Percentiles rank a stretch among this genome's conserved stretches.
Conservation (phyloP, 495 filamentous ascomycete genomes). For the Mytilinidion resinicola region DNA sequence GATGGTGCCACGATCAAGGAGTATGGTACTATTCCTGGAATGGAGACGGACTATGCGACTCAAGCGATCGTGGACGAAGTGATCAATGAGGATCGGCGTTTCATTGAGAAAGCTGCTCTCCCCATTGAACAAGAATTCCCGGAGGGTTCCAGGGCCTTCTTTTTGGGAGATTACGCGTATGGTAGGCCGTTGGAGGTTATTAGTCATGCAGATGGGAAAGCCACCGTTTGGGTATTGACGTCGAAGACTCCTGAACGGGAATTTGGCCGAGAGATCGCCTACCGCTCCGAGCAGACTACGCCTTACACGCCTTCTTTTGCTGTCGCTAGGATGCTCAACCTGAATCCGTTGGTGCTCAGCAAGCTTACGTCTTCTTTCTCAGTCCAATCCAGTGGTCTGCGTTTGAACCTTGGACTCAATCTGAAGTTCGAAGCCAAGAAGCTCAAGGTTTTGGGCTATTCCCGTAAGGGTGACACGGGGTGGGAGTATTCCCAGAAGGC, state of each 20-base stretch:
- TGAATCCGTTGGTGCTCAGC: slow-evolving; percentile 83
- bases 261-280: slow-evolving; percentile 69
- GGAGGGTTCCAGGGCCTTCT: slow-evolving; percentile 72
- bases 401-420: slow-evolving; percentile 87
- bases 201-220: slow-evolving; percentile 65
- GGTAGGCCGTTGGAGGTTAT: slow-evolving; percentile 80
- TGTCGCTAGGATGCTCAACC: slow-evolving; percentile 70
- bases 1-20: slow-evolving; percentile 89
- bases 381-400: slow-evolving; percentile 67
- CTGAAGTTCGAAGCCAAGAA: slow-evolving; percentile 95
- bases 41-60: slow-evolving; percentile 86
- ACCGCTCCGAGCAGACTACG: slow-evolving; percentile 55
- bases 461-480: slow-evolving; percentile 70
- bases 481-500: slow-evolving; percentile 95
- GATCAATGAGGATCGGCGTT: slow-evolving; percentile 83
- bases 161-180: slow-evolving; percentile 92
- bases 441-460: slow-evolving; percentile 93
- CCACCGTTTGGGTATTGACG: slow-evolving; percentile 66
- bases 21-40: slow-evolving; percentile 79
- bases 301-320: slow-evolving; percentile 81
- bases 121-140: slow-evolving; percentile 93
- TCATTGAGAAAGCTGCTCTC: slow-evolving; percentile 78
- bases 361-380: slow-evolving; percentile 93
- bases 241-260: slow-evolving; percentile 66
- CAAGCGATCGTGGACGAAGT: slow-evolving; percentile 89